A percentile compares a stretch with the other conserved stretches of the same genome.
Conservation (phyloP, 2,329 filamentous ascomycete species). For the Trichophyton equinum region DNA sequence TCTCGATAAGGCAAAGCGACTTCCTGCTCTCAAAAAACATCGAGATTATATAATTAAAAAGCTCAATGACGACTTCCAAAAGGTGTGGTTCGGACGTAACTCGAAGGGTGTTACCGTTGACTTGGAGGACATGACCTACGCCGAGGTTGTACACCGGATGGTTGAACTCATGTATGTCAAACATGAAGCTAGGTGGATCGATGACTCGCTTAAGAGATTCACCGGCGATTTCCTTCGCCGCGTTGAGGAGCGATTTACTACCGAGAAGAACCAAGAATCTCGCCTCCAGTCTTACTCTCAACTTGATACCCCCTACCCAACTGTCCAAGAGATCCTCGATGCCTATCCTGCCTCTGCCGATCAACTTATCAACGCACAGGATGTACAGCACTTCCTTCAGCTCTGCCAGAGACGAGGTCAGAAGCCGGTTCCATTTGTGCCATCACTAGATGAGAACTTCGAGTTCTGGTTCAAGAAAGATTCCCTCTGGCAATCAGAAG, state of each 20-base stretch:
- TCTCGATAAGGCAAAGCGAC: conserved; percentile 84
- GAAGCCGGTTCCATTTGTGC: conserved; percentile 95
- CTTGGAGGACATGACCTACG: conserved; percentile 91
- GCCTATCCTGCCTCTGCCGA: conserved; percentile 75
- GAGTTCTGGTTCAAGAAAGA: conserved; percentile 99
- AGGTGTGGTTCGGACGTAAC: conserved; percentile 91
- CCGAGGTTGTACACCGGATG: conserved; percentile 73
- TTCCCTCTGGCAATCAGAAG: conserved; percentile 97
- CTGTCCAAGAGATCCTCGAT: conserved; percentile 65
- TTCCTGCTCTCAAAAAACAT: conserved; percentile 77
- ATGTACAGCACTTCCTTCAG: conserved; percentile 91
- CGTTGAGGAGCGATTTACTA: conserved; percentile 89
- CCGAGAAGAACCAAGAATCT: conserved; percentile 57
- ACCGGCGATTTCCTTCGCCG: conserved; percentile 94
- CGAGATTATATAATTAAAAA: conserved; percentile 88
- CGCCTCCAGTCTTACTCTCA: conserved; percentile 83
- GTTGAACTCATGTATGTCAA: conserved; percentile 85
- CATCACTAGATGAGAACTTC: conserved; percentile 89
- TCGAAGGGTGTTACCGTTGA: conserved; percentile 68
- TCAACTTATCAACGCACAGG: conserved; percentile 95
- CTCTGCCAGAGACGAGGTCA: conserved; percentile 84
- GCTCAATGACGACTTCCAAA: conserved; percentile 91
- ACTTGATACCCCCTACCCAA: conserved; percentile 65
- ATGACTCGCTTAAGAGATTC: conserved; percentile 65
- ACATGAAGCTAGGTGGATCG: conserved; percentile 85